These are phyloP conservation scores for Kuraishia floccosa DNA, from an alignment of 805 yeast genomes.

Conservation along the genomic window DNA sequence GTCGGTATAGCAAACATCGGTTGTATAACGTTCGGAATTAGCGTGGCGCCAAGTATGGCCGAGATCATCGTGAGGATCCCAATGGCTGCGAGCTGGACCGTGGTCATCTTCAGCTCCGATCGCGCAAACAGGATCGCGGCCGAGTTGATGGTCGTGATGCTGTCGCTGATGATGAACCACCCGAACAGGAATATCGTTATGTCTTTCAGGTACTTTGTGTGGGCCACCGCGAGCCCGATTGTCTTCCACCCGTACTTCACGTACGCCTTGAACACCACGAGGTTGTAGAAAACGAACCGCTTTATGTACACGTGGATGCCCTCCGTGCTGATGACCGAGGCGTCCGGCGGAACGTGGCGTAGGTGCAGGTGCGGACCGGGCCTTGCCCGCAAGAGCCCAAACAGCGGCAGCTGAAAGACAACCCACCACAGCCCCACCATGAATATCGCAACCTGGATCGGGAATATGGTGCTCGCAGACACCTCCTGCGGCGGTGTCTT, in stretches of 20 bases:
- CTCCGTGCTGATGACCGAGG: slow-evolving; percentile 1
- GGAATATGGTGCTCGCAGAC: slow-evolving; percentile 14
- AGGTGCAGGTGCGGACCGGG: slow-evolving; percentile 24
- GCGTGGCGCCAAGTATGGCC: slow-evolving; percentile 58
- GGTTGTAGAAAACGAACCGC: slow-evolving; percentile 6
- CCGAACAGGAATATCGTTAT: slow-evolving; percentile 56
- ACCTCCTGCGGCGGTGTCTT: slow-evolving; percentile 3
- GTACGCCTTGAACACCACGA: slow-evolving; percentile 17
- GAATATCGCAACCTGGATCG: slow-evolving; percentile 47
- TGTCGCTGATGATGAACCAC: slow-evolving; percentile 72
- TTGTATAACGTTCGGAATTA: slow-evolving; percentile 34
- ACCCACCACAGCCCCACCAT: slow-evolving; percentile 75
- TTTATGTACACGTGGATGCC: slow-evolving; percentile 4
- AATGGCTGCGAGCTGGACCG: slow-evolving; percentile 50
- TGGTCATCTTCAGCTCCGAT: slow-evolving; percentile 56
- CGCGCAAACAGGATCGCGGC: slow-evolving; percentile 72
- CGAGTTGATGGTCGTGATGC: slow-evolving; percentile 67
- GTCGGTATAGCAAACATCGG: slow-evolving; percentile 28
- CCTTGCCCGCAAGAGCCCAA: slow-evolving; percentile 31
- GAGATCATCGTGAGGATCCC: slow-evolving; percentile 57
- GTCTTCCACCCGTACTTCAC: slow-evolving; percentile 54
- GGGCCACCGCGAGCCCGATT: slow-evolving; percentile 39
- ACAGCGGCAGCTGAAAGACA: slow-evolving; percentile 53
- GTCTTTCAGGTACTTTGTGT: slow-evolving; percentile 50
- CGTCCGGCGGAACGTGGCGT: slow-evolving; percentile 6